phyloP scores from a whole-genome alignment of 2,329 filamentous ascomycete species.

The Fusarium mundagurra region DNA sequence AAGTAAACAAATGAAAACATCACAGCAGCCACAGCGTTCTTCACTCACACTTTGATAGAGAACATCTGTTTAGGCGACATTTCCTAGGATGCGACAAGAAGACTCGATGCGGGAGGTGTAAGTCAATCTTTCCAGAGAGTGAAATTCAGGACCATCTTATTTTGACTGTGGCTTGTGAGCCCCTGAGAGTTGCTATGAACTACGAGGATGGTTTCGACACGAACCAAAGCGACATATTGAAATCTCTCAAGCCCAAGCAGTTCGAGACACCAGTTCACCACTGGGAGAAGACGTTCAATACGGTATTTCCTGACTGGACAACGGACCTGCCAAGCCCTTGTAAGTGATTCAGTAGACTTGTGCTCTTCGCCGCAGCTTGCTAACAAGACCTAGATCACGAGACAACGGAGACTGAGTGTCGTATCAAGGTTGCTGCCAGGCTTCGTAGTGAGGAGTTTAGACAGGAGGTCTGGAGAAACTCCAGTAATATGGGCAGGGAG shows the following conservation, averaged over 20 bases:
- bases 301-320: not conserved
- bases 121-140: not conserved
- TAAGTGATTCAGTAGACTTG: not conserved
- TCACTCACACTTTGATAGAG: not conserved
- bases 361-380: accelerated
- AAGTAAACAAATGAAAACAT: too few relatives aligned
- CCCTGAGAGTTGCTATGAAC: not conserved
- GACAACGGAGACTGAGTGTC: not conserved
- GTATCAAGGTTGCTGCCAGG: not conserved
- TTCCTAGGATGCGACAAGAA: accelerated
- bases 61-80: not conserved
- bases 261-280: not conserved
- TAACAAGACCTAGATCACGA: not conserved
- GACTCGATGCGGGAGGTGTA: not conserved
- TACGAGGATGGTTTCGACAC: not conserved
- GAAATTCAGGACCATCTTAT: not conserved
- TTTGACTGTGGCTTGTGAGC: not conserved
- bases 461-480: not conserved
- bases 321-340: not conserved
- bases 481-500: not conserved
- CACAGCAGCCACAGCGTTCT: not conserved
- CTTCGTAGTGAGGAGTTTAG: not conserved
- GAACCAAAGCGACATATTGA: not conserved
- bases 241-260: not conserved
- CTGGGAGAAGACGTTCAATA: not conserved